phyloP scores from a whole-genome alignment of 495 filamentous ascomycete genomes.

The Penicillium subrubescens region DNA sequence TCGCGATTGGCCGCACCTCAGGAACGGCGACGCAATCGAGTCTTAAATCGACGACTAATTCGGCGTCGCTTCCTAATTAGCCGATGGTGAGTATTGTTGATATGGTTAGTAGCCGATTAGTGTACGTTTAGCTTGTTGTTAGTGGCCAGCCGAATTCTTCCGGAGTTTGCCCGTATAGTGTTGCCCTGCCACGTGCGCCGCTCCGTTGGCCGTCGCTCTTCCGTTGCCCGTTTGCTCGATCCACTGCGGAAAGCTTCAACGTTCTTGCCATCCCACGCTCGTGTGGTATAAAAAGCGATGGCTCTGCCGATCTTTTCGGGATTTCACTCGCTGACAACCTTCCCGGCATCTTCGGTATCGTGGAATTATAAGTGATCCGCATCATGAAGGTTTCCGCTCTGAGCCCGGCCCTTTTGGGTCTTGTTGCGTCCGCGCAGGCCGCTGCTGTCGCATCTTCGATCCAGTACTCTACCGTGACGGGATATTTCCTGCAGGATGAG shows the following conservation, averaged over 20 bases:
- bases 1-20: neutral
- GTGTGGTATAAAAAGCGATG: constrained; percentile 15
- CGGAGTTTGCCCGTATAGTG: neutral
- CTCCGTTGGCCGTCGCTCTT: constrained; percentile 9
- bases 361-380: neutral
- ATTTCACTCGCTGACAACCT: constrained; percentile 2
- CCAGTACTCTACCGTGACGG: constrained; percentile 65
- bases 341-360: constrained; percentile 9
- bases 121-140: neutral
- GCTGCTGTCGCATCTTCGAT: constrained; percentile 28
- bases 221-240: neutral
- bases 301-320: constrained; percentile 16
- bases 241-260: constrained; percentile 3
- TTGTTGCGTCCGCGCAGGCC: constrained; percentile 26
- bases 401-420: constrained; percentile 23
- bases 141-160: constrained; percentile 3
- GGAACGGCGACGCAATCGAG: neutral
- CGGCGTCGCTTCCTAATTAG: neutral
- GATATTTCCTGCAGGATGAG: constrained; percentile 74
- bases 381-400: constrained; percentile 36
- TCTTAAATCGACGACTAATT: neutral
- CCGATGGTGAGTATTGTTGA: neutral
- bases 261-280: neutral
- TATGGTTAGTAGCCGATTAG: neutral
- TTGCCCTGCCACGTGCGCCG: constrained; percentile 1